Base-by-base conservation (phyloP, 176 grass and related monocot species). In the Ensete ventricosum region DNA sequence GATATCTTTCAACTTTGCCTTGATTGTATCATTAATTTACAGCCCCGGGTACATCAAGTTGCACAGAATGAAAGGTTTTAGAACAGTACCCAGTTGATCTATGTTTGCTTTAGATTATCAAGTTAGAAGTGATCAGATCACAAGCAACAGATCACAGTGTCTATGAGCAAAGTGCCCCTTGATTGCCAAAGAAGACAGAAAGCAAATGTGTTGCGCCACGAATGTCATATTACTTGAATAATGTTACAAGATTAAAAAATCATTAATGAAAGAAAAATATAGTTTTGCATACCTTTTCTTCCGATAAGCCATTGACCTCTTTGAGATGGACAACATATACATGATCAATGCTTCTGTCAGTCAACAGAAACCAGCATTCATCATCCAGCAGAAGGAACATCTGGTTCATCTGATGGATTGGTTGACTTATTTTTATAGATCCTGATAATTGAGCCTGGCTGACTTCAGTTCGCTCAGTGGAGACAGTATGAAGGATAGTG, bases 321-420 rank as follows among this genome's bases (percentile, higher is more conserved):
- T 84, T 75, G 50, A 89, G 92, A 86, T 85, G 92, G 76, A 89
- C 92, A 52, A 83, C 81, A 82, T 81, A 67, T 64, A 92, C 89
- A 55, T 88, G 87, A 72, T 89, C 26, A 75, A 92, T 92, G 65
- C 92, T 90, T 84, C 92, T 89, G 64, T 92, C 82, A 54, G 92
- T 92, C 85, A 89, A 79, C 22, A 89, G 57, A 81, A 87, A 92
- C 27, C 49, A 72, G 60, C 54, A 20, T 1, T 77, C 78, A 73
- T 86, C 82, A 77, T 96, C 80, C 76, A 34, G 55, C 62, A 89
- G 77, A 23, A 96, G 89, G 89, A 73, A 83, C 25, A 88, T 88
- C 92, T 69, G 82, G 84, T 26, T 93, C 87, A 13, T 67, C 57
- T 69, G 27, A 16, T 58, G 16, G 22, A 55, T 58, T 14, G 2